phyloP scores from a whole-genome alignment of 257 asterid species.

The Eustoma russellianum region DNA sequence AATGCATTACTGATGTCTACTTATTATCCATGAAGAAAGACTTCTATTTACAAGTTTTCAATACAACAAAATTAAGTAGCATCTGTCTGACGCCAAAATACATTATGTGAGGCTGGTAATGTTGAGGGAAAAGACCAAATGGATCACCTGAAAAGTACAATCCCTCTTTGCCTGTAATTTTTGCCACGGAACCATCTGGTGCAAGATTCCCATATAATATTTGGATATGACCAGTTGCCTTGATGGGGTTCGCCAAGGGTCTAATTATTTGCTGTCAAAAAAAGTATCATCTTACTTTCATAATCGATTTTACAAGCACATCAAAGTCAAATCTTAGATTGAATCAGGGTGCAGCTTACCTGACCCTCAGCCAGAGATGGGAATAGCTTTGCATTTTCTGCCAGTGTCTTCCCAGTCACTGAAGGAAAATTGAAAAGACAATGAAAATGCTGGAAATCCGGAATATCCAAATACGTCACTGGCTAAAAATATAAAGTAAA shows the following conservation, averaged over 20 bases:
- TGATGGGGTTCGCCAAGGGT: constrained; percentile 81
- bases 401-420: constrained; percentile 92
- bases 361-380: constrained; percentile 78
- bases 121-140: neutral
- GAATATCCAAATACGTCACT: neutral
- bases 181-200: constrained; percentile 97
- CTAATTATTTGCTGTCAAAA: constrained; percentile 77
- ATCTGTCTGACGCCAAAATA: neutral
- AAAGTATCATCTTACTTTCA: neutral
- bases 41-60: neutral
- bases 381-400: constrained; percentile 82
- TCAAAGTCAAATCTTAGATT: constrained; percentile 8
- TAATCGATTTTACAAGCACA: neutral
- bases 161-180: constrained; percentile 98
- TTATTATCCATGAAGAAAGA: neutral
- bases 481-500: neutral
- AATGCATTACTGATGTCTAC: neutral
- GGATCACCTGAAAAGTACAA: constrained; percentile 69
- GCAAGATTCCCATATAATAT: constrained; percentile 89
- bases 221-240: constrained; percentile 88
- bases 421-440: neutral
- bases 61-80: neutral
- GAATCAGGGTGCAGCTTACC: constrained; percentile 26
- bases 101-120: neutral
- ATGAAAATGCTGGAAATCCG: neutral